Evolutionary conservation across 2,329 filamentous ascomycete species (phyloP), one percentile per base, ranked within the genome.

Genomic region (Tolypocladium inflatum): DNA sequence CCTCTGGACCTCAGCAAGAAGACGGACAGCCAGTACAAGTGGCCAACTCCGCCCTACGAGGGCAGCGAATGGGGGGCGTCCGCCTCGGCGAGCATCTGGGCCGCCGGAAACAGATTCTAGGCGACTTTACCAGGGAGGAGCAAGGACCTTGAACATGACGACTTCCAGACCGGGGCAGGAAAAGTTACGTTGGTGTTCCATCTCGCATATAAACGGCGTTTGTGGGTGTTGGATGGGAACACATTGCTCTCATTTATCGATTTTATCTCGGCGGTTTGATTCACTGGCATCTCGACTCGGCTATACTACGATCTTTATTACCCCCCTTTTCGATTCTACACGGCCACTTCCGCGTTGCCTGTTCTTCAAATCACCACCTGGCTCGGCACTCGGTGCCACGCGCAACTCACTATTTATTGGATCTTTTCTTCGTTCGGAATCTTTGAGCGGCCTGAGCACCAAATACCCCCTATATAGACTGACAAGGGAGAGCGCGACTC

Each of bases 1-100:
- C 89, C 90, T 13, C 73, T 92, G 62, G 82, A 89, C 63, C 84
- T 90, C 57, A 78, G 80, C 67, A 84, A 84, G 69, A 81, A 82
- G 77, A 67, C 76, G 1, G 70, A 73, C 15, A 74, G 66, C 23
- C 75, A 81, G 61, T 78, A 82, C 66, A 94, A 96, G 74, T 97
- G 92, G 88, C 93, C 92, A 3, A 97, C 94, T 19, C 94, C 94
- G 26, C 93, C 94, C 4, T 96, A 97, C 65, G 92, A 96, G 68
- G 92, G 96, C 66, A 86, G 87, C 62, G 92, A 96, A 70, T 97
- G 92, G 93, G 91, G 88, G 21, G 85, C 88, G 10, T 87, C 89
- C 48, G 89, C 90, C 37, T 85, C 91, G 13, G 88, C 90, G 7
- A 91, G 88, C 73, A 91, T 92, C 64, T 88, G 89, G 78, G 87